Percentiles rank a stretch among this genome's conserved stretches.
Evolutionary conservation across 768 basidiomycete species (phyloP).

Genomic region (Megacollybia marginata): DNA sequence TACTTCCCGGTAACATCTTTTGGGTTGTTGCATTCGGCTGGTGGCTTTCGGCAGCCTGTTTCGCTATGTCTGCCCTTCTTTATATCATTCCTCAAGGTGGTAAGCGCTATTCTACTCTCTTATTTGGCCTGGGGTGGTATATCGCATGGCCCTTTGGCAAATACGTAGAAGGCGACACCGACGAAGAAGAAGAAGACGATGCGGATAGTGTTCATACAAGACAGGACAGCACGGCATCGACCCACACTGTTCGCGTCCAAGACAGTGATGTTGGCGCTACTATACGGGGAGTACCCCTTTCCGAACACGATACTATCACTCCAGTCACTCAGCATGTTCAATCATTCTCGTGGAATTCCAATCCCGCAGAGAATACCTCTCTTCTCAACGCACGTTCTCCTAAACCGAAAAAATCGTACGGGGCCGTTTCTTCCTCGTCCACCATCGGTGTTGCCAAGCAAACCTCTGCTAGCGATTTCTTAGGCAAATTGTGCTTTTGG

Average conservation of each 20-base stretch:
- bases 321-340: slow-evolving; percentile 29
- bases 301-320: slow-evolving; percentile 36
- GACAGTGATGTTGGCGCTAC: slow-evolving; percentile 9
- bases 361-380: slow-evolving; percentile 40
- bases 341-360: slow-evolving; percentile 34
- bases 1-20: slow-evolving; percentile 89
- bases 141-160: slow-evolving; percentile 98
- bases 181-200: slow-evolving; percentile 28
- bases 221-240: slow-evolving; percentile 13
- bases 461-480: slow-evolving; percentile 34
- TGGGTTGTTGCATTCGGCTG: slow-evolving; percentile 90
- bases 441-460: slow-evolving; percentile 25
- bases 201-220: slow-evolving; percentile 27
- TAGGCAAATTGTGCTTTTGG: slow-evolving; percentile 83
- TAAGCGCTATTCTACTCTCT: slow-evolving; percentile 71
- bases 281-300: slow-evolving; percentile 27
- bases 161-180: slow-evolving; percentile 82
- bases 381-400: slow-evolving; percentile 26
- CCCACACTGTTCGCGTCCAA: slow-evolving; percentile 25
- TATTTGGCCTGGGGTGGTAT: slow-evolving; percentile 95
- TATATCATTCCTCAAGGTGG: slow-evolving; percentile 76
- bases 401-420: slow-evolving; percentile 59
- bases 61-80: slow-evolving; percentile 59
- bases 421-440: slow-evolving; percentile 38
- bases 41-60: slow-evolving; percentile 79